Percentiles rank a stretch among this genome's conserved stretches.
phyloP scores from a whole-genome alignment of 2,329 filamentous ascomycete genomes.

The Fusarium foetens region DNA sequence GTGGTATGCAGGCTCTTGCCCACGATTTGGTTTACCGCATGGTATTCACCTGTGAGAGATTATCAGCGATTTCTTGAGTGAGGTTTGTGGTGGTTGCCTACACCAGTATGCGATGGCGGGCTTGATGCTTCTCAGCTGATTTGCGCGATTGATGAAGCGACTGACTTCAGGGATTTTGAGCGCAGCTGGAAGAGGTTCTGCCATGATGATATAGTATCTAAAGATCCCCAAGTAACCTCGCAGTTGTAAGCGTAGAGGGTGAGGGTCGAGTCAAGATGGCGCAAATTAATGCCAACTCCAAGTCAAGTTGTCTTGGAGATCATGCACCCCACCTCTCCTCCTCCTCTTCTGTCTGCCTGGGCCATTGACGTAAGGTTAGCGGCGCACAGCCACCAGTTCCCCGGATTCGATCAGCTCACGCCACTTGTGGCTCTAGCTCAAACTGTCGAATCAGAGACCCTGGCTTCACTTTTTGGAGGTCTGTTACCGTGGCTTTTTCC shows the following conservation, averaged over 20 bases:
- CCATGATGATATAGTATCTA: constrained; percentile 64
- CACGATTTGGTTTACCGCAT: constrained; percentile 92
- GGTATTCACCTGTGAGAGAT: constrained; percentile 77
- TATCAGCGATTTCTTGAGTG: not conserved
- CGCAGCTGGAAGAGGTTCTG: constrained; percentile 56
- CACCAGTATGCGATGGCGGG: constrained; percentile 96
- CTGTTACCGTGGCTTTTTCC: constrained; percentile 48
- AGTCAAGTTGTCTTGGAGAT: constrained; percentile 25
- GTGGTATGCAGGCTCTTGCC: constrained; percentile 79
- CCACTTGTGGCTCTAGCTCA: constrained; percentile 43
- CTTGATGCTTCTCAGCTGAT: constrained; percentile 84
- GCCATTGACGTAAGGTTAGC: constrained; percentile 31
- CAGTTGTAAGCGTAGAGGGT: not conserved
- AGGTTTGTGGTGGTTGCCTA: constrained; percentile 57
- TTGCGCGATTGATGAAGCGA: constrained; percentile 84
- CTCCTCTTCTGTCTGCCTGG: constrained; percentile 22
- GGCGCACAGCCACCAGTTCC: constrained; percentile 33
- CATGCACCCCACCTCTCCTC: constrained; percentile 24
- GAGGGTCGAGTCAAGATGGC: constrained; percentile 12
- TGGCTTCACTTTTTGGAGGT: constrained; percentile 26
- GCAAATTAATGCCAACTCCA: constrained; percentile 21
- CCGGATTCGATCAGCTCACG: constrained; percentile 25
- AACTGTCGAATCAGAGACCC: constrained; percentile 28
- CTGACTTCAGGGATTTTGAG: constrained; percentile 84
- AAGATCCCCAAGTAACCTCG: not conserved